Evolutionary conservation across 352 stramenopile genomes (phyloP).

Genomic region (Globisporangium solare): DNA sequence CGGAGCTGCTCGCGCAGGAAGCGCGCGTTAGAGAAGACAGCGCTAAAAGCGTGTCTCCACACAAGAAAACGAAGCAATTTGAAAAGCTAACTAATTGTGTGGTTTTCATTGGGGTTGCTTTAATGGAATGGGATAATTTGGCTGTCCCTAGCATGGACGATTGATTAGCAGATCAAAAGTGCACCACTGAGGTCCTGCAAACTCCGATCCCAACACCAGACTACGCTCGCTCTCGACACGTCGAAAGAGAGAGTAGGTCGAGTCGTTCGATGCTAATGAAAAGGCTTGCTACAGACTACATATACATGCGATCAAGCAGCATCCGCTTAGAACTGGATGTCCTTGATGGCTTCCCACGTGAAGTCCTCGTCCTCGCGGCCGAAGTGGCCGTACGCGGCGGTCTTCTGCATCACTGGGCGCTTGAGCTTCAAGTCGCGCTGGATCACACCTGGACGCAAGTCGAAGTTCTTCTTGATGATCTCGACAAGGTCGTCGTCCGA

Average conservation of each 20-base stretch:
- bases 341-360: slow-evolving; percentile 98
- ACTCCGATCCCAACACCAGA: slow-evolving; percentile 19
- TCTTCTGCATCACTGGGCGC: slow-evolving; percentile 97
- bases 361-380: slow-evolving; percentile 98
- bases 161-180: slow-evolving; percentile 38
- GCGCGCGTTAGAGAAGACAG: neutral
- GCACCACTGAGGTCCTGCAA: slow-evolving; percentile 19
- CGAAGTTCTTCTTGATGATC: slow-evolving; percentile 99
- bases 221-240: slow-evolving; percentile 27
- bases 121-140: slow-evolving; percentile 18
- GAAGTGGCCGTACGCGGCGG: slow-evolving; percentile 99
- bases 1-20: neutral
- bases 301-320: slow-evolving; percentile 20
- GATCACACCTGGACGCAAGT: slow-evolving; percentile 97
- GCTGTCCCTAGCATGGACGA: slow-evolving; percentile 29
- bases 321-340: slow-evolving; percentile 60
- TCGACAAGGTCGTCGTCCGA: slow-evolving; percentile 95
- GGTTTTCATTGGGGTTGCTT: slow-evolving; percentile 31
- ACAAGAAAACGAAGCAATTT: neutral
- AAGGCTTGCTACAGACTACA: slow-evolving; percentile 32
- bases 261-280: slow-evolving; percentile 26
- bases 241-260: slow-evolving; percentile 19
- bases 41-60: neutral
- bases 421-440: slow-evolving; percentile 98
- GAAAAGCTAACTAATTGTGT: slow-evolving; percentile 14